phyloP scores from a whole-genome alignment of 78 protist genomes.

The Planoprotostelium fungivorum region DNA sequence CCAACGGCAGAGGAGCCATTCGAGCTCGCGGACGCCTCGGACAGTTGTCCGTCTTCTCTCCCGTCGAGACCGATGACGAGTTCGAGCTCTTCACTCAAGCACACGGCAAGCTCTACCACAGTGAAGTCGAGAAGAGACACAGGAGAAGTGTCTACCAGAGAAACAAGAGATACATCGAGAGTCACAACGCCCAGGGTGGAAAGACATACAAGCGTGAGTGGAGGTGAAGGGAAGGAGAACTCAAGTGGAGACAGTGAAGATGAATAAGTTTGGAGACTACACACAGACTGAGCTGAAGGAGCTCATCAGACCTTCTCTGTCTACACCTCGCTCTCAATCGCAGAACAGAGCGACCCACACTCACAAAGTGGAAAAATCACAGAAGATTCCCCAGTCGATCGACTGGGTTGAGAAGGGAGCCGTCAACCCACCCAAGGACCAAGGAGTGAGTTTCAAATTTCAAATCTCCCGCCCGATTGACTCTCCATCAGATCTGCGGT shows the following conservation, averaged over 20 bases:
- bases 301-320: constrained; percentile 28
- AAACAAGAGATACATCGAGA: constrained; percentile 33
- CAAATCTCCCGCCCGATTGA: constrained; percentile 7
- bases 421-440: constrained; percentile 84
- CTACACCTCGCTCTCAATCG: constrained; percentile 10
- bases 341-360: constrained; percentile 24
- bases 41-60: not conserved
- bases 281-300: constrained; percentile 56
- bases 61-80: not conserved
- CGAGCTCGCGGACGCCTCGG: not conserved
- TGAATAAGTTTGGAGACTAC: constrained; percentile 77
- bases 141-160: constrained; percentile 40
- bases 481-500: not conserved
- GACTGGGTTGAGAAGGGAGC: constrained; percentile 67
- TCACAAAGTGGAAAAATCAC: constrained; percentile 29
- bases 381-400: constrained; percentile 25
- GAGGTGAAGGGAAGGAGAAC: not conserved
- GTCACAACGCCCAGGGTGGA: constrained; percentile 26
- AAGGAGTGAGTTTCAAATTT: constrained; percentile 53
- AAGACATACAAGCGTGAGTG: constrained; percentile 24
- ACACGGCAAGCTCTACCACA: constrained; percentile 14
- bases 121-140: constrained; percentile 7
- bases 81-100: constrained; percentile 23
- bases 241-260: constrained; percentile 16
- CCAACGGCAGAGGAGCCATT: not conserved